phyloP scores from a whole-genome alignment of 225 moss, liverwort and hornwort genomes.

The Anthoceros angustus region DNA sequence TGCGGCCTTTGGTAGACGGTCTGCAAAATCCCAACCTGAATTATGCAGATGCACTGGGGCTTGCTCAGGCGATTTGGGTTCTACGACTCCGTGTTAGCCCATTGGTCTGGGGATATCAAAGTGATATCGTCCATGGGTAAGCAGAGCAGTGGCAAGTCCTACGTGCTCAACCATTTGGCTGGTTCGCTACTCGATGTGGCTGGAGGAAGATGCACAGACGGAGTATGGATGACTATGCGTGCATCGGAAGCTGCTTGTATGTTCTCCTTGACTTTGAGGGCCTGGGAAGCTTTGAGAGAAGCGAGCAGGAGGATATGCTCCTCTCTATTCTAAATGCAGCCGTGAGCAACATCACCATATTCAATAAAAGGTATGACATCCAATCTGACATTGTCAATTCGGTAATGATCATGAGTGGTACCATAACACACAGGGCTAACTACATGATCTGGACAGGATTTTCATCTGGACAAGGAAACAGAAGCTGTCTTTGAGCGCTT shows the following conservation, averaged over 20 bases:
- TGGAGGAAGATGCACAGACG: conserved; percentile 53
- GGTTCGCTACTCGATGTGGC: conserved; percentile 51
- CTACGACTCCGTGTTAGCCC: conserved; percentile 26
- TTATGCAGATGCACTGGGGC: conserved; percentile 29
- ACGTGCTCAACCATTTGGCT: conserved; percentile 45
- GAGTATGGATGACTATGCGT: conserved; percentile 53
- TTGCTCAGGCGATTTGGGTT: conserved; percentile 32
- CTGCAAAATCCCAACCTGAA: conserved; percentile 24
- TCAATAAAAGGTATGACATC: conserved; percentile 36
- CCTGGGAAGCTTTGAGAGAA: conserved; percentile 51
- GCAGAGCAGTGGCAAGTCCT: conserved; percentile 56
- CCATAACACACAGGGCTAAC: neutral
- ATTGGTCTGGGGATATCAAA: conserved; percentile 42
- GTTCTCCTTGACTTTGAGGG: conserved; percentile 56
- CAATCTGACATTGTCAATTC: neutral
- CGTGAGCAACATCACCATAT: conserved; percentile 44
- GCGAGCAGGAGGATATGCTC: conserved; percentile 64
- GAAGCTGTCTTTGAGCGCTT: conserved; percentile 26
- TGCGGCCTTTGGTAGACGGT: conserved; percentile 42
- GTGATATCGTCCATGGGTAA: conserved; percentile 53
- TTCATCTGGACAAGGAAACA: conserved; percentile 32
- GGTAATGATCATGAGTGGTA: neutral
- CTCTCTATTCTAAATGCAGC: conserved; percentile 56
- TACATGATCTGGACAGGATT: conserved; percentile 18
- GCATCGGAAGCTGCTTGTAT: conserved; percentile 27